Conservation (phyloP, 495 filamentous ascomycete species). For the Lasiosphaeria ovina region DNA sequence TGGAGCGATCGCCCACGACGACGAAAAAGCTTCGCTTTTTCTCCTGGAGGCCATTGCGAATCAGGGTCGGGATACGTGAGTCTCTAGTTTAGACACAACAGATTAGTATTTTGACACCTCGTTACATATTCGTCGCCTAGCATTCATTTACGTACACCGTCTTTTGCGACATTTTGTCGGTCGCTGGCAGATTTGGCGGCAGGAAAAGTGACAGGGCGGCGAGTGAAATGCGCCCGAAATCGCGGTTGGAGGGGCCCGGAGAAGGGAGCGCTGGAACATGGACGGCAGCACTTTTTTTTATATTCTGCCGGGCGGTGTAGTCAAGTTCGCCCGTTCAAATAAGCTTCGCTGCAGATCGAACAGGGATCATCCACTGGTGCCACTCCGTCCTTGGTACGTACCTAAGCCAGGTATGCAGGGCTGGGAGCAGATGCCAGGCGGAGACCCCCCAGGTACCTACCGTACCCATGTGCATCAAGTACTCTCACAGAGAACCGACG, state of each 20-base stretch:
- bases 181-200: conserved; percentile 12
- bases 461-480: too few species aligned
- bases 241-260: conserved; percentile 19
- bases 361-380: not conserved
- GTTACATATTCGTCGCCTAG: not conserved
- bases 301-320: conserved; percentile 37
- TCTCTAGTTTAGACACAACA: conserved; percentile 52
- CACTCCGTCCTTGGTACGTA: not conserved
- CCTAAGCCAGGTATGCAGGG: not conserved
- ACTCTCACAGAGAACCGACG: too few species aligned
- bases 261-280: conserved; percentile 16
- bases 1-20: conserved; percentile 90
- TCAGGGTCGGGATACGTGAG: conserved; percentile 91
- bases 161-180: conserved; percentile 53
- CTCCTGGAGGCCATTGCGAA: conserved; percentile 92
- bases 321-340: not conserved
- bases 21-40: conserved; percentile 98
- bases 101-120: not conserved
- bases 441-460: not conserved
- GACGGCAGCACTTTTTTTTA: conserved; percentile 28
- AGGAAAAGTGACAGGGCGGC: not conserved
- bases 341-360: not conserved
- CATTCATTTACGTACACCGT: conserved; percentile 48
- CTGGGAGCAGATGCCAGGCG: not conserved
- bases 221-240: not conserved